These are phyloP conservation scores for Penicillium sp. DNA, from an alignment of 2,329 filamentous ascomycete genomes.

Conservation along the genomic window DNA sequence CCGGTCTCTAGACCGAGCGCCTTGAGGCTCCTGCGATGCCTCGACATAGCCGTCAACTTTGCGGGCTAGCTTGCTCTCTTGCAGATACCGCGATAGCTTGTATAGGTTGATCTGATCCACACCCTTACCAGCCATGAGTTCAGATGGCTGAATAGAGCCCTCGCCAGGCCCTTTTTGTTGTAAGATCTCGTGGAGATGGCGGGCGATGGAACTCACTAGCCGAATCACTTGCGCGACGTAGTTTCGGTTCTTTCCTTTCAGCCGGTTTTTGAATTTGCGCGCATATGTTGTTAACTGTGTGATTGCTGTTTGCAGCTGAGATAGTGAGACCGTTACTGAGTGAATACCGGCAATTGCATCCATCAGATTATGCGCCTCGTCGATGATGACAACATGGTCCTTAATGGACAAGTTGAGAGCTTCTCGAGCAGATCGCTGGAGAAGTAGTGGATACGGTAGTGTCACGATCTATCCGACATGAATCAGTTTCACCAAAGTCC, in stretches of 20 bases:
- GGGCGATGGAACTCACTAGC: constrained; percentile 75
- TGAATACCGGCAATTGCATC: constrained; percentile 88
- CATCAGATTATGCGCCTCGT: constrained; percentile 98
- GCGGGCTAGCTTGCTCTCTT: constrained; percentile 87
- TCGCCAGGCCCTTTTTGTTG: constrained; percentile 54
- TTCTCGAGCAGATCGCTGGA: constrained; percentile 85
- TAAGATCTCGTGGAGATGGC: constrained; percentile 64
- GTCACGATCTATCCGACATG: constrained; percentile 69
- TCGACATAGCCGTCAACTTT: constrained; percentile 90
- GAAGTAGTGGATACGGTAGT: constrained; percentile 84
- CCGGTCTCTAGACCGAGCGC: constrained; percentile 33
- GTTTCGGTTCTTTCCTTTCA: constrained; percentile 88
- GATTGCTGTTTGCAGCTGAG: constrained; percentile 72
- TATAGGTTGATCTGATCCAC: constrained; percentile 95
- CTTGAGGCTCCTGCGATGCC: constrained; percentile 59
- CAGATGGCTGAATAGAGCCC: constrained; percentile 70
- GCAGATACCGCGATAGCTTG: constrained; percentile 83
- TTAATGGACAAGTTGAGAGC: constrained; percentile 85
- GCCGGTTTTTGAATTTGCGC: constrained; percentile 80
- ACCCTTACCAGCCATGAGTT: constrained; percentile 78
- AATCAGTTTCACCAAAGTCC: neutral
- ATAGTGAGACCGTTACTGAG: constrained; percentile 73
- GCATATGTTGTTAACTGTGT: constrained; percentile 80
- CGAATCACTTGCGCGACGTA: constrained; percentile 88
- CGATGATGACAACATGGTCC: constrained; percentile 88